Percentiles rank a stretch among this genome's conserved stretches.
These are phyloP conservation scores for Heliamphora exappendiculata DNA, from an alignment of 148 eudicot genomes.

Conservation along the genomic window DNA sequence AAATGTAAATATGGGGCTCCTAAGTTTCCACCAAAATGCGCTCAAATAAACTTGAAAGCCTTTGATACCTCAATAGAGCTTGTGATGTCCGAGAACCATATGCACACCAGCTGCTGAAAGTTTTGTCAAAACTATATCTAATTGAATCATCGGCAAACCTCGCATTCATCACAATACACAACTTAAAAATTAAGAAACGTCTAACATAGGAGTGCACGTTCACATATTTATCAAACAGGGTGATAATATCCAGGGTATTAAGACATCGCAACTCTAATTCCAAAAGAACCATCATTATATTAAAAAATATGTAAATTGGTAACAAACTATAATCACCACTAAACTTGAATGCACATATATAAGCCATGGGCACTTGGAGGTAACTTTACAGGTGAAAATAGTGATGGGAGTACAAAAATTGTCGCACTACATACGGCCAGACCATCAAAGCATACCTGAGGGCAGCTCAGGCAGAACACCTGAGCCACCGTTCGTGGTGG, in stretches of 20 bases:
- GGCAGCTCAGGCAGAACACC: constrained; percentile 7
- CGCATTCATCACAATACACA: neutral
- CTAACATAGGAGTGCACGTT: too few species aligned
- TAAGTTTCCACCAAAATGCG: too few species aligned
- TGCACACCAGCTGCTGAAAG: too few species aligned
- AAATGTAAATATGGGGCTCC: too few species aligned
- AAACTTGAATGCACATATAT: neutral
- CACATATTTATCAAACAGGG: too few species aligned
- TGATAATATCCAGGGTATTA: neutral
- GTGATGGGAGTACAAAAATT: neutral
- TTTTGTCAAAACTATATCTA: neutral
- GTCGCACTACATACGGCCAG: neutral
- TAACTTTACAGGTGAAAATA: neutral
- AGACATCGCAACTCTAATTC: neutral
- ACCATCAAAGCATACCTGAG: neutral
- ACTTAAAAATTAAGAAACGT: neutral
- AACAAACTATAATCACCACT: neutral
- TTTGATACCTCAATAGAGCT: too few species aligned
- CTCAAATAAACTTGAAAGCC: too few species aligned
- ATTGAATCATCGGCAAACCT: too few species aligned
- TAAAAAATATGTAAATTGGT: neutral
- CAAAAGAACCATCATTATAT: neutral
- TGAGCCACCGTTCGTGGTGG: constrained; percentile 4
- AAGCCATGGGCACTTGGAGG: neutral
- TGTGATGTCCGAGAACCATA: too few species aligned